phyloP scores from a whole-genome alignment of 2,329 filamentous ascomycete species.

The Biscogniauxia mediterranea region DNA sequence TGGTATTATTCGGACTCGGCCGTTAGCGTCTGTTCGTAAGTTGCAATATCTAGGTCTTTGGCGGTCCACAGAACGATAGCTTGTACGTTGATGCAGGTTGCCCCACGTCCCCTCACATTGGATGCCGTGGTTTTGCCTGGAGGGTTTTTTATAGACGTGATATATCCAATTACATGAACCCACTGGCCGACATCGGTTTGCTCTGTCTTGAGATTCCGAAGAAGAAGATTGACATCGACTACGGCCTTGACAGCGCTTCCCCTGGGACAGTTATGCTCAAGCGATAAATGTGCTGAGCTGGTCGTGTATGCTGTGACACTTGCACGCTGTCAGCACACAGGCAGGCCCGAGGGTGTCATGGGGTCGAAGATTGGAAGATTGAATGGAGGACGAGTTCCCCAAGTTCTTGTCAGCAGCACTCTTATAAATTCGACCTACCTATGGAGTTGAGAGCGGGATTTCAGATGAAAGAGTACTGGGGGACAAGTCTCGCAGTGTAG shows the following conservation, averaged over 20 bases:
- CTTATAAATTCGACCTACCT: neutral
- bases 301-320: slow-evolving; percentile 54
- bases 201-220: slow-evolving; percentile 61
- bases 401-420: neutral
- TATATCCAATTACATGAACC: slow-evolving; percentile 86
- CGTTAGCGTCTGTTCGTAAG: slow-evolving; percentile 64
- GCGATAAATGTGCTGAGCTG: slow-evolving; percentile 57
- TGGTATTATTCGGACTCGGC: slow-evolving; percentile 24
- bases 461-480: neutral
- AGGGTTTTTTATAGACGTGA: slow-evolving; percentile 40
- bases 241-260: slow-evolving; percentile 46
- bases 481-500: neutral
- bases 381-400: neutral
- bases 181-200: slow-evolving; percentile 74
- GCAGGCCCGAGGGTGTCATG: slow-evolving; percentile 1
- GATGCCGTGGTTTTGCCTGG: neutral
- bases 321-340: slow-evolving; percentile 13
- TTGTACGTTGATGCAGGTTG: slow-evolving; percentile 54
- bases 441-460: neutral
- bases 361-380: slow-evolving; percentile 4
- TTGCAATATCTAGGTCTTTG: slow-evolving; percentile 66
- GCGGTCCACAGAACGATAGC: slow-evolving; percentile 77
- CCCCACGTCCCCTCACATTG: slow-evolving; percentile 2
- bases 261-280: slow-evolving; percentile 66
- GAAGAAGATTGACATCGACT: slow-evolving; percentile 71